Conservation (phyloP, 2,329 filamentous ascomycete species). For the Aureobasidium lini region DNA sequence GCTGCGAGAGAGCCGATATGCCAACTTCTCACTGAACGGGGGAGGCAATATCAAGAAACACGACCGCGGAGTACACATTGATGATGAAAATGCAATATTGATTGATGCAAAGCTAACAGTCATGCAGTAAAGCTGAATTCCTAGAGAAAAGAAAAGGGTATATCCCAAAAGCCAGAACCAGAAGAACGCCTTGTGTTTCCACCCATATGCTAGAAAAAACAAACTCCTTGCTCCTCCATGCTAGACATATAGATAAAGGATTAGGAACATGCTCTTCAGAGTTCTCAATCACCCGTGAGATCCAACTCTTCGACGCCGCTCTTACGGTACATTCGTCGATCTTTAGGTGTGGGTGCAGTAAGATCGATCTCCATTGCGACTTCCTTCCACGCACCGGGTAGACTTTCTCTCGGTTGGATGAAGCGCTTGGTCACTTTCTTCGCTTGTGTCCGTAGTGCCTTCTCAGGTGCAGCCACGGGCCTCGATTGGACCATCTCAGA, state of each 20-base stretch:
- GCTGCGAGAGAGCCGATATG: too few relatives aligned
- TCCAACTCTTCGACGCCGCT: constrained; percentile 31
- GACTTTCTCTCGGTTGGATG: constrained; percentile 25
- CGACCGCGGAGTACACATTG: too few relatives aligned
- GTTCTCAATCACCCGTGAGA: constrained; percentile 21
- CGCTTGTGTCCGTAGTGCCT: neutral
- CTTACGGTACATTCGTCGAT: constrained; percentile 22
- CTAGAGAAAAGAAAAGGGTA: neutral
- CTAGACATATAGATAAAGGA: neutral
- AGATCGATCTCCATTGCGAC: constrained; percentile 23
- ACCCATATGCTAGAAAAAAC: neutral
- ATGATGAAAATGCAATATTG: too few relatives aligned
- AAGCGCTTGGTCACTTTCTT: constrained; percentile 19
- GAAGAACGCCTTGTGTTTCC: neutral
- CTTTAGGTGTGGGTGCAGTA: neutral
- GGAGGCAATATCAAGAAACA: too few relatives aligned
- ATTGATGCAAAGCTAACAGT: neutral
- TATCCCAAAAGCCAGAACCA: neutral
- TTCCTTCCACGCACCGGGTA: constrained; percentile 28
- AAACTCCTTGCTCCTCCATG: neutral
- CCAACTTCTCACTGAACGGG: too few relatives aligned
- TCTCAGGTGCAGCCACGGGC: neutral
- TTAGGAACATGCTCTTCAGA: neutral
- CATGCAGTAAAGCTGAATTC: neutral
- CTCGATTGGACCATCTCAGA: neutral